Evolutionary conservation across 345 rosid species (phyloP), one percentile per base, ranked within the genome.

Genomic region (Hevea brasiliensis): DNA sequence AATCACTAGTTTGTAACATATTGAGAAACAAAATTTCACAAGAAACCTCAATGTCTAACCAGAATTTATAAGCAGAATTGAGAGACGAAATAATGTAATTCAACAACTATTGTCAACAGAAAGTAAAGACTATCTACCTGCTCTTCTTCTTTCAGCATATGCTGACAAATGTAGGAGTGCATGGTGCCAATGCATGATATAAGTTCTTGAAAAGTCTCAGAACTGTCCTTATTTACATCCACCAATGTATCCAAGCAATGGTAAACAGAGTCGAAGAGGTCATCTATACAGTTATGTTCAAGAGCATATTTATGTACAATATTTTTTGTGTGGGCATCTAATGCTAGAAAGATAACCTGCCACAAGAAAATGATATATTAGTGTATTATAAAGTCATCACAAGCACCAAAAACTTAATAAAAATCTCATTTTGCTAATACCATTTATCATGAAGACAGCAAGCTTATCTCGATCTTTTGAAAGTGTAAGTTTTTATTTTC

Each of bases 81-180:
- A 37, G 15, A 62, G 60, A 32, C 24, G 7, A 23, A 23, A 61
- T n/a, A 32, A 12, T 37, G 65, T 35, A 62, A 32, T 37, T 66
- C 10, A 67, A 48, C 13, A 47, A 20, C 2, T 5, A 29, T 41
- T 66, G 11, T 41, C 41, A 53, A 35, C 12, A 13, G 24, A 62
- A 53, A 26, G 62, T 21, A 58, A 61, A 41, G 37, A 4, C 2
- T 21, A 35, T 23, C 12, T 74, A 88, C 97, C 93, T 90, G 96
- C 54, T 88, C 76, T 72, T 92, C 97, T 86, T 92, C 97, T 87
- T 90, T 92, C 63, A 71, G 81, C 94, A 85, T 85, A 80, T 92
- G 96, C 32, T 89, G 81, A 66, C 87, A 82, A 47, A 92, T 83
- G 64, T 84, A 86, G 56, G 88, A 79, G 50, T 83, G 87, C 75